Conservation (phyloP, 2,329 filamentous ascomycete genomes). For the Aspergillus spinulosporus region DNA sequence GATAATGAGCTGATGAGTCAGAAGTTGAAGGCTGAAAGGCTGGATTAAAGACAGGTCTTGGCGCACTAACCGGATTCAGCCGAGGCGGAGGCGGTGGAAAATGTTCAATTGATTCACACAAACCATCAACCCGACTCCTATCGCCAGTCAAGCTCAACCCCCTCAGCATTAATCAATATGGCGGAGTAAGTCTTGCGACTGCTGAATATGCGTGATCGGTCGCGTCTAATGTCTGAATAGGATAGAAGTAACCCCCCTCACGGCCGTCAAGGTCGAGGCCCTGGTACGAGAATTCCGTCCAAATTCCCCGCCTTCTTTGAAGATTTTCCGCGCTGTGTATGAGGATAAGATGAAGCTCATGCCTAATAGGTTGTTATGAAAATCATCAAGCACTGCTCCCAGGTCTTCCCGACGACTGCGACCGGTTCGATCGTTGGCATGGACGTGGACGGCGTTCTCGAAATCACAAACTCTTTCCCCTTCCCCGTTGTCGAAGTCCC, state of each 20-base stretch:
- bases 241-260: slow-evolving; percentile 69
- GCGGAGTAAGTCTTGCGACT: slow-evolving; percentile 28
- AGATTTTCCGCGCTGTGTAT: slow-evolving; percentile 11
- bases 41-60: slow-evolving; percentile 21
- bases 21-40: too few species aligned
- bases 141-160: slow-evolving; percentile 21
- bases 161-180: slow-evolving; percentile 32
- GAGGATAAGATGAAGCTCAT: slow-evolving; percentile 27
- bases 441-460: slow-evolving; percentile 76
- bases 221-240: slow-evolving; percentile 34
- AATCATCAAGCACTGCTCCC: slow-evolving; percentile 92
- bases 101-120: slow-evolving; percentile 37
- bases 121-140: slow-evolving; percentile 26
- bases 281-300: slow-evolving; percentile 62
- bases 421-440: slow-evolving; percentile 92
- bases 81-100: slow-evolving; percentile 27
- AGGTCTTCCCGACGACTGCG: slow-evolving; percentile 81
- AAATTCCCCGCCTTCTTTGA: slow-evolving; percentile 29
- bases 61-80: slow-evolving; percentile 28
- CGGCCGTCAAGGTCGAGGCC: slow-evolving; percentile 90
- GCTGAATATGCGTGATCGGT: neutral
- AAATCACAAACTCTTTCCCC: slow-evolving; percentile 93
- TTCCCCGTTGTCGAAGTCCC: slow-evolving; percentile 81
- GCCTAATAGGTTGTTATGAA: slow-evolving; percentile 81
- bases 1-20: too few species aligned